Evolutionary conservation across 768 basidiomycete genomes (phyloP), one percentile per base, ranked within the genome.

Genomic region (Mycena sanguinolenta): DNA sequence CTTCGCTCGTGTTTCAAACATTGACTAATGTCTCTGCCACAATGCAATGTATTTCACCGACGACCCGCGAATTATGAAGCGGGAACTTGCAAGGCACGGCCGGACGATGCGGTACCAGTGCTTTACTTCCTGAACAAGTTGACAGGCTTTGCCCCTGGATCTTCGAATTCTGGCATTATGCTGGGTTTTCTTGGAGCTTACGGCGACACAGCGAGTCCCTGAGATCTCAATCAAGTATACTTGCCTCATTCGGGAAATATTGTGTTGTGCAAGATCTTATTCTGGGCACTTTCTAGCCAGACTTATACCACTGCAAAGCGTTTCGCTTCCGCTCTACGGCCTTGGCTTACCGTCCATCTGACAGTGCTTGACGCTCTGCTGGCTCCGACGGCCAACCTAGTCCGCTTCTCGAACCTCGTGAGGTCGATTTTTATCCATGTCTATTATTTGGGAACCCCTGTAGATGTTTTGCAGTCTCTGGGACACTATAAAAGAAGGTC

Each of bases 261-360:
- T 25, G 23, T 25, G 16, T 39, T 50, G 49, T 25, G 12, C 49
- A 25, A 49, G n/a, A 13, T 25, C 13, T 50, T 7, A 58, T 38
- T 58, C 55, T 58, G 34, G 55, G 55, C 14, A 16, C 32, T 55
- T 38, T 38, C 55, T 21, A 36, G 30, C 53, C 27, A 54, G 10
- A n/a, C 54, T 55, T 55, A 17, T 38, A 27, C 49, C 17, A 12
- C 54, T 38, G 34, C 55, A 27, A 28, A 53, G 23, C n/a, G n/a
- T 21, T 36, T 32, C 32, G 54, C 27, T 36, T 42, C 64, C 58
- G 5, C 34, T 65, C 63, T 65, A 65, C 71, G 66, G 71, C 17
- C 63, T 65, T 63, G 59, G 46, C 32, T 71, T 21, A 25, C 67
- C 67, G 67, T 42, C n/a, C 67, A 69, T 66, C 67, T 69, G 67